Evolutionary conservation across 2,329 filamentous ascomycete genomes (phyloP), one percentile per base, ranked within the genome.

Genomic region (Harringtonia aguacate): DNA sequence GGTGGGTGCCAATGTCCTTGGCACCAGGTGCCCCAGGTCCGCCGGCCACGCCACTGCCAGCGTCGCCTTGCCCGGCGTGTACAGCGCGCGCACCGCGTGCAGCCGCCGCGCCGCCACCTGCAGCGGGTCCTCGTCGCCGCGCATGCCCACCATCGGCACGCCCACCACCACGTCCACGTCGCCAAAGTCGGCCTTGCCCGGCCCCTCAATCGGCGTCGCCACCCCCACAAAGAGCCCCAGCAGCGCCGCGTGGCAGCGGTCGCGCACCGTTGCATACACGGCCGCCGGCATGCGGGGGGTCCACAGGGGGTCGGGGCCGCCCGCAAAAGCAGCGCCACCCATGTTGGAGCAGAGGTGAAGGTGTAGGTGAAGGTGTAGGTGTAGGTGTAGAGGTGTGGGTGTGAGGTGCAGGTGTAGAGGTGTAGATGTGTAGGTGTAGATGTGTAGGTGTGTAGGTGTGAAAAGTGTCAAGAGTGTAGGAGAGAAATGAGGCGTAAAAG

Each of bases 81-180:
- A 63, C 33, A 52, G 52, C 2, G 36, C 14, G 10, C 59, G 58
- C 8, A 61, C 56, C 0, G 81, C 77, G 4, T 62, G 61, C 0
- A 86, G 58, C 0, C 41, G 45, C 8, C 6, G 13, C 0, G 41
- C 34, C 3, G 48, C 48, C 4, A 17, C 24, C 8, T 17, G 44
- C n/a, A 49, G 37, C 13, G 38, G 21, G 1, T 22, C 24, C 21
- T 22, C 22, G 7, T 8, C 13, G 17, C 31, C 10, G 44, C 24
- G 21, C 29, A 12, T n/a, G 14, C 8, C 4, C 17, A 15, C 17
- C 9, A 6, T 4, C 27, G 31, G 4, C 36, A 14, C 20, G 21
- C 17, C 44, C 27, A 57, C 43, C 2, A 87, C 59, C 46, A 89
- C 68, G 59, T 92, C 86, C 31, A 94, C 64, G 51, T 92, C 86